Base-by-base conservation (phyloP, 2,329 filamentous ascomycete species). In the Epicoccum nigrum region DNA sequence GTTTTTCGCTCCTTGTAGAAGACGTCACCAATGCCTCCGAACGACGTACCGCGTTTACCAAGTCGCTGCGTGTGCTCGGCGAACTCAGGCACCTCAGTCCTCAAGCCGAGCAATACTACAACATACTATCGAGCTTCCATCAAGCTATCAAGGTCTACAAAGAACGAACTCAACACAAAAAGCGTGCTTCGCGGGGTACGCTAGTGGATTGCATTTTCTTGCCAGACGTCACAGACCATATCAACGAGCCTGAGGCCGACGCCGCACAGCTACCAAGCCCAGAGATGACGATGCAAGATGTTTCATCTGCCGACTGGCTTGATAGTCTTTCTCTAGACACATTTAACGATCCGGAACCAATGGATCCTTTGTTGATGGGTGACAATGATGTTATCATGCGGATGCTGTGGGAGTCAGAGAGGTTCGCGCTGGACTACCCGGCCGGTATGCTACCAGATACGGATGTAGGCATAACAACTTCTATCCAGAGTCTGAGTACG, bases 91-190 rank as follows among this genome's bases (percentile, higher is more conserved):
- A 66, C 0, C 76, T 79, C 39, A 83, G 80, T 32, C 79, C 81
- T 0, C 83, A 85, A 54, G 83, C 83, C 3, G 77, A 75, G 2
- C 82, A 84, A 43, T 85, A 86, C 58, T 74, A 77, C 11, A 80
- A 84, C 5, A 85, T 85, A 16, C 69, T 85, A 2, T 59, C 50
- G 13, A 58, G 47, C 21, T 63, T 63, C 20, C 53, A 59, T 23
- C 54, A 58, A 31, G 49, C 59, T 6, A 63, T 63, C 30, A 58
- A 57, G 21, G 38, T 42, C 8, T 58, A 62, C 33, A 59, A 56
- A 6, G 54, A 62, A 32, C 56, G 56, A 30, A 15, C 40, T 7
- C 32, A 42, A 13, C 48, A 51, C 17, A 43, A 54, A 30, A 51
- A 46, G 27, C 49, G 45, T 7, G 21, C 40, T 9, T 45, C 46